Base-by-base conservation (phyloP, 257 asterid species). In the Petunia axillaris region DNA sequence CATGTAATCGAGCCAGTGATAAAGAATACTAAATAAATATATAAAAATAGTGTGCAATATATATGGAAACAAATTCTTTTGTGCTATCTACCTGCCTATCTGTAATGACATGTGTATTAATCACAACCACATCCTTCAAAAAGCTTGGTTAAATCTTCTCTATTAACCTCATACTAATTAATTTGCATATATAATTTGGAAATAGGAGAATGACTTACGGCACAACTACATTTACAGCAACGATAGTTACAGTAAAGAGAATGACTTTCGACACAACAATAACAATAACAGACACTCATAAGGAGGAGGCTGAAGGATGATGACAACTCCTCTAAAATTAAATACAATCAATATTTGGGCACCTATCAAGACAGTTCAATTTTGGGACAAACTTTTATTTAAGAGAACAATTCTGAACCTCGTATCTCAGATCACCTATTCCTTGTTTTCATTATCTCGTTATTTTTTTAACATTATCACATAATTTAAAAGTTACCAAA, bases 311-410 rank as follows among this genome's bases (percentile, higher is more conserved):
- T 55, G 50, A 78, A 64, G 1, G 78, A 73, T 5, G 4, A 64
- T 55, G 50, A 78, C 63, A 78, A 62, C 62, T 64, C 76, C 63
- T 78, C 14, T 78, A 64, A 46, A 71, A 73, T 73, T 73, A 11
- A 71, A 73, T 73, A 25, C 62, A 11, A 13, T 73, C 62, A 73
- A 50, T 67, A 40, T 8, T 14, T 41, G 41, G 4, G 48, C 41
- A 66, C 37, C 13, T 41, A 40, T 41, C 38, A n/a, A 25, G 54
- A 67, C 55, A n/a, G 13, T 41, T 67, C 55, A 67, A 67, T 48
- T 73, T 50, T 1, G 62, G 77, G 62, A 50, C 62, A 73, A 35
- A 5, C 2, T 50, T 73, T 39, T 73, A 36, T 46, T 48, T 71
- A 6, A 6, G 50, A 50, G 78, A 48, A 50, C 43, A 73, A 73